Evolutionary conservation across 2,329 filamentous ascomycete genomes (phyloP), one percentile per base, ranked within the genome.

Genomic region (Neofusicoccum parvum): DNA sequence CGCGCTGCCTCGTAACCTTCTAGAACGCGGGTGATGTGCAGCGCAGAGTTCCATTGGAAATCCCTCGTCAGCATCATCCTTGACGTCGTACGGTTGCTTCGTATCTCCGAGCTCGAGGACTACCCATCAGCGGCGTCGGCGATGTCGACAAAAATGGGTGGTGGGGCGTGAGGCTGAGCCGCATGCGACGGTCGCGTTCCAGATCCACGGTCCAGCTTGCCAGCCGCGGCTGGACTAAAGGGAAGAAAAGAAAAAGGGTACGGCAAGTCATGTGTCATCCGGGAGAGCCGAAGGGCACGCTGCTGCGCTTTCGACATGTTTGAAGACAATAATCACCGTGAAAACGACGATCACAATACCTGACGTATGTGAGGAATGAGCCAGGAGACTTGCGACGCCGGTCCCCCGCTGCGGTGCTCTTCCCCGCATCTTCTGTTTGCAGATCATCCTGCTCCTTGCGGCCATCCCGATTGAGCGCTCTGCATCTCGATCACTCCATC

Each of bases 181-280:
- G 43, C 56, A 60, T 3, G 10, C 17, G 12, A 27, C 39, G 14
- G 23, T 17, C 53, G 23, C 43, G 43, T 48, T 60, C 56, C 32
- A 60, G 56, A 60, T 60, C 56, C 56, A 60, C 11, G 56, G 56
- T 48, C 56, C 41, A 48, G 39, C 3, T 15, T 39, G n/a, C 43
- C 32, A 20, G 41, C 41, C 11, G 17, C 41, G 41, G 11, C 27
- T 14, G n/a, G 41, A 11, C 43, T 7, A 17, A 5, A 6, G 11
- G 32, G 17, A 34, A 12, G 7, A 7, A 14, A 36, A 34, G 10
- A 7, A 12, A 6, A 23, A 20, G 14, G 14, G 2, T 6, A 39
- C 15, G 17, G 14, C 3, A 48, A 48, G 12, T 6, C 9, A 20
- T 23, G 56, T 37, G 56, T 14, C 41, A 34, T 46, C 39, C 12